A percentile compares a stretch with the other conserved stretches of the same genome.
These are phyloP conservation scores for Apiospora pterosperma DNA, from an alignment of 2,329 filamentous ascomycete species.

Conservation along the genomic window DNA sequence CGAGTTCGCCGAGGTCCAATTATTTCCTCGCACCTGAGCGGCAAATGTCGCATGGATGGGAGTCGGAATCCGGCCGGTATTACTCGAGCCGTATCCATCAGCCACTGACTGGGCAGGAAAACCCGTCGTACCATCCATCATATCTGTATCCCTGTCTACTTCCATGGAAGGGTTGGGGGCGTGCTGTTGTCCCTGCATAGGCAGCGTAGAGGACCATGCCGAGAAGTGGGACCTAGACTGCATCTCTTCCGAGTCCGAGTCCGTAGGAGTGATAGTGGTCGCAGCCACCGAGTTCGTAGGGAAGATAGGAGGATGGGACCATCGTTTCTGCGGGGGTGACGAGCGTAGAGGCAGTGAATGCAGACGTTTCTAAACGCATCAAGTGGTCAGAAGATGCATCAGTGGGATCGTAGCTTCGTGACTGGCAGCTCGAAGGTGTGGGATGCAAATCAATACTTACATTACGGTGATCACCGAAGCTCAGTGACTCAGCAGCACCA, in stretches of 20 bases:
- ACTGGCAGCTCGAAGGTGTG: background rate
- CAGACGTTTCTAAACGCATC: slow-evolving; percentile 45
- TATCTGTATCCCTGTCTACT: slow-evolving; percentile 46
- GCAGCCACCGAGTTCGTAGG: slow-evolving; percentile 23
- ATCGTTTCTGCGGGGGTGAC: slow-evolving; percentile 36
- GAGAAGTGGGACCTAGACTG: slow-evolving; percentile 27
- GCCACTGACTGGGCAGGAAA: background rate
- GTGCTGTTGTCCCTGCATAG: slow-evolving; percentile 19
- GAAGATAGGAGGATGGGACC: slow-evolving; percentile 25
- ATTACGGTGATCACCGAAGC: slow-evolving; percentile 31
- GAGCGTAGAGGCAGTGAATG: slow-evolving; percentile 50
- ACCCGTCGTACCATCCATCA: slow-evolving; percentile 39
- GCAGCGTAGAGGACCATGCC: slow-evolving; percentile 25
- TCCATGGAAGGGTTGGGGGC: slow-evolving; percentile 23
- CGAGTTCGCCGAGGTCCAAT: slow-evolving; percentile 39
- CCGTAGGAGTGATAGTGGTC: slow-evolving; percentile 35
- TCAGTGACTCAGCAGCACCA: slow-evolving; percentile 13
- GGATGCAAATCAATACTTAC: slow-evolving; percentile 17
- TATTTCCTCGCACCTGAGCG: slow-evolving; percentile 51
- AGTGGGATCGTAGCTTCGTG: background rate
- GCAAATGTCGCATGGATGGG: slow-evolving; percentile 58
- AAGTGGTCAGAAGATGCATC: background rate
- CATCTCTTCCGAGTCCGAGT: slow-evolving; percentile 36
- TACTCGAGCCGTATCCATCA: background rate
- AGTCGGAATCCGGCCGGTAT: slow-evolving; percentile 50